These are phyloP conservation scores for Neolentinus lepideus DNA, from an alignment of 1,284 basidiomycete genomes.

Conservation along the genomic window DNA sequence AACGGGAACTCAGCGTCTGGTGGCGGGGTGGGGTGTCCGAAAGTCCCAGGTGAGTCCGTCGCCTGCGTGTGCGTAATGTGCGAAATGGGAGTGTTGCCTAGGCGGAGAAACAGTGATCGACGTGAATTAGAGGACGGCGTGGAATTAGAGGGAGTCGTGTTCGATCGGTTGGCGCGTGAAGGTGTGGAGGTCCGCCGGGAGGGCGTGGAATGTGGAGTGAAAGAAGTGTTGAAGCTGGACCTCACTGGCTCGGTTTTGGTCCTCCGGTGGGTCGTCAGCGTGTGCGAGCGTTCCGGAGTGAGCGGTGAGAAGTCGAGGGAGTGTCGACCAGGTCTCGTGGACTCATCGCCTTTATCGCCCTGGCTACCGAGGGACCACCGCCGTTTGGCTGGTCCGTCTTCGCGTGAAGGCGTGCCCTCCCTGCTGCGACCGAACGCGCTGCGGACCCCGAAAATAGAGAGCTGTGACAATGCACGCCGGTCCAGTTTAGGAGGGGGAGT, in stretches of 20 bases:
- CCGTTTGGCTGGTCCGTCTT: background rate
- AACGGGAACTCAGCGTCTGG: background rate
- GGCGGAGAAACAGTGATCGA: background rate
- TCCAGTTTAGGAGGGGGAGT: background rate
- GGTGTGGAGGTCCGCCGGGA: background rate
- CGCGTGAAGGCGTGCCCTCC: no score
- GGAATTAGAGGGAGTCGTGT: background rate
- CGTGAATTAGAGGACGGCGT: background rate
- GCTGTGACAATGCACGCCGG: background rate
- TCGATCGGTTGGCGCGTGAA: background rate
- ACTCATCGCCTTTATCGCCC: background rate
- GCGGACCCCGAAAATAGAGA: background rate
- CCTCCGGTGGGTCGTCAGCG: background rate
- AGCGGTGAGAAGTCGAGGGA: background rate
- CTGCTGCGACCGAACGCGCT: background rate
- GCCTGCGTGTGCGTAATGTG: background rate
- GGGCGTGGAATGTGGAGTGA: background rate
- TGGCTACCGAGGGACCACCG: background rate
- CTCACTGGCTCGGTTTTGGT: background rate
- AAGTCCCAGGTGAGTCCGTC: background rate
- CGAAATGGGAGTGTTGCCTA: background rate
- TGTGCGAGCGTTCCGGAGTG: background rate
- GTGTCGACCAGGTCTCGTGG: background rate
- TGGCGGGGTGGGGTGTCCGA: background rate
- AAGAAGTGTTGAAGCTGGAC: background rate